These are phyloP conservation scores for Thraustotheca clavata DNA, from an alignment of 352 stramenopile species.

Conservation along the genomic window DNA sequence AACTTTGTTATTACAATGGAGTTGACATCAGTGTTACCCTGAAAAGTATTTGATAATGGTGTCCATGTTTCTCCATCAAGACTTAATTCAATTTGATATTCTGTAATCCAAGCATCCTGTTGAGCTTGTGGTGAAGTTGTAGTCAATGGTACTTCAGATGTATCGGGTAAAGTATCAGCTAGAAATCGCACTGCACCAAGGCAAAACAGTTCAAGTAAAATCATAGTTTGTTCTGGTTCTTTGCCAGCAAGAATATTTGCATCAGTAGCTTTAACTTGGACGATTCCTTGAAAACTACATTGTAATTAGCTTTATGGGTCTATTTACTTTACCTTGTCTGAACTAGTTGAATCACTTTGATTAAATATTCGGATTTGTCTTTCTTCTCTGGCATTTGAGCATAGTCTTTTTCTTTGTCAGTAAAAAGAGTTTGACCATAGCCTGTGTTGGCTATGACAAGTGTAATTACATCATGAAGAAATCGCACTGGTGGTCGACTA, in stretches of 20 bases:
- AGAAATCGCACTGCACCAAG: constrained; percentile 5
- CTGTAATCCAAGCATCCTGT: constrained; percentile 42
- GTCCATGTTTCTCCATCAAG: constrained; percentile 55
- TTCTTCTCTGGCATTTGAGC: constrained; percentile 53
- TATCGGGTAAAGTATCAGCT: background rate
- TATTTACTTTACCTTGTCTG: constrained; percentile 35
- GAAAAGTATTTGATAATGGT: constrained; percentile 27
- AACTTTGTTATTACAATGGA: background rate
- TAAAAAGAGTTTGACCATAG: constrained; percentile 42
- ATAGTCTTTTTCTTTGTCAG: constrained; percentile 49
- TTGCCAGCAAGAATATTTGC: constrained; percentile 75
- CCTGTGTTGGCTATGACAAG: constrained; percentile 58
- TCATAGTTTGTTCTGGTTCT: constrained; percentile 60
- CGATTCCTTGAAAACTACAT: constrained; percentile 8
- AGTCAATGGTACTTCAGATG: background rate
- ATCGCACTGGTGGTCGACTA: constrained; percentile 61
- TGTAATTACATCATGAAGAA: constrained; percentile 72
- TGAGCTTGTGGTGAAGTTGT: background rate
- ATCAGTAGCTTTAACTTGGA: constrained; percentile 35
- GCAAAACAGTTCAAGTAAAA: constrained; percentile 36
- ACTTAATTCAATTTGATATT: constrained; percentile 46
- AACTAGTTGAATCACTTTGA: constrained; percentile 63
- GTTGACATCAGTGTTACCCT: constrained; percentile 17
- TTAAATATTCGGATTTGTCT: constrained; percentile 64
- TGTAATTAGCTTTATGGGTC: background rate